Percentiles rank a stretch among this genome's conserved stretches.
These are phyloP conservation scores for Raffaelea deltoideospora DNA, from an alignment of 2,329 filamentous ascomycete species.

Conservation along the genomic window DNA sequence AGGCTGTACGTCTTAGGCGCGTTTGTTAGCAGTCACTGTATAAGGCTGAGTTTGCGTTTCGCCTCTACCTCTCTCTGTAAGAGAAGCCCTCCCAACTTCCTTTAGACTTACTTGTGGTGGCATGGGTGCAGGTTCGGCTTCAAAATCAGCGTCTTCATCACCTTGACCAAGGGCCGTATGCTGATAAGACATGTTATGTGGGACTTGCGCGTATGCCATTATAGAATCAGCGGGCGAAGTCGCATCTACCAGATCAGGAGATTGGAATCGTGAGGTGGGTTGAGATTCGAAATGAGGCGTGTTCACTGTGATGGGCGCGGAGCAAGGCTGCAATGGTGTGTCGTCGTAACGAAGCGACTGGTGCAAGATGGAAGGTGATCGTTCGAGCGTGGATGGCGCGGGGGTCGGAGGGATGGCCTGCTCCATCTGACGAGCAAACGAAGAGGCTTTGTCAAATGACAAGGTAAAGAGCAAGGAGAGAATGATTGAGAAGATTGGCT, in stretches of 20 bases:
- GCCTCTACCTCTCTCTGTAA: too few species aligned
- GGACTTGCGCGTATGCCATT: constrained; percentile 15
- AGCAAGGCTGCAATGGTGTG: constrained; percentile 13
- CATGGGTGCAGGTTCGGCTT: background rate
- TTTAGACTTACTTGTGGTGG: constrained; percentile 6
- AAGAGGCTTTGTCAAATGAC: too few species aligned
- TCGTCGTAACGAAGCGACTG: constrained; percentile 29
- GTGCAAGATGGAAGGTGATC: constrained; percentile 25
- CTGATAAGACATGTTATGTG: constrained; percentile 7
- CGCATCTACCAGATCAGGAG: constrained; percentile 18
- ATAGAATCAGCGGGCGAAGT: constrained; percentile 14
- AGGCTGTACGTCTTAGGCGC: constrained; percentile 3
- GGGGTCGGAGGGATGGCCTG: constrained; percentile 28
- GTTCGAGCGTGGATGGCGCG: constrained; percentile 23
- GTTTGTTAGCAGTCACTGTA: background rate
- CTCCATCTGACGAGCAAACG: constrained; percentile 19
- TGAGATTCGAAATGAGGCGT: constrained; percentile 19
- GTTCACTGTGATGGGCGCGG: constrained; percentile 14
- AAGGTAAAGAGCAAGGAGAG: too few species aligned
- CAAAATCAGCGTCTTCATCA: constrained; percentile 2
- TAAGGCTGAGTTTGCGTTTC: background rate
- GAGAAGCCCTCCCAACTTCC: too few species aligned
- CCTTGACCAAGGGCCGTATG: constrained; percentile 5
- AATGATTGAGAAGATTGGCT: too few species aligned
- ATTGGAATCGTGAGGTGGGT: constrained; percentile 21